Evolutionary conservation across 2,329 filamentous ascomycete species (phyloP), one percentile per base, ranked within the genome.

Genomic region (Colletotrichum nymphaeae): DNA sequence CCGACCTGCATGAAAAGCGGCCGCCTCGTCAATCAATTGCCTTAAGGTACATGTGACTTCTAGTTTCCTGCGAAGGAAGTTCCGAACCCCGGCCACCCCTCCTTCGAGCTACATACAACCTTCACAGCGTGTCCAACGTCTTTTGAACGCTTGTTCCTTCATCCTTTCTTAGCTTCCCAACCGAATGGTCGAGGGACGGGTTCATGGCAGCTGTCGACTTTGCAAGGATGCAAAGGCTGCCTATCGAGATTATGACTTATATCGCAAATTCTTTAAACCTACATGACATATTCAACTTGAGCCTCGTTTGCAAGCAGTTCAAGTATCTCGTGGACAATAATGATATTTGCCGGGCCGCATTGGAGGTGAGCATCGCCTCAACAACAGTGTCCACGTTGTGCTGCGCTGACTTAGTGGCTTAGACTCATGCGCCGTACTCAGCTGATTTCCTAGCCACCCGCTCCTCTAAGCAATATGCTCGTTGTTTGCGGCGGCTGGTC

Each of bases 231-330:
- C 72, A 74, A 62, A 37, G 72, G 19, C 72, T 94, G 14, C 92
- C 92, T 0, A 91, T 89, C 78, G 93, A 94, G 80, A 84, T 94
- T n/a, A 81, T 93, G 32, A 88, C 88, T 63, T 86, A 88, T 64
- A 87, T 94, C 64, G 85, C 88, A 8, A 83, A 83, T 7, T 81
- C 85, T 68, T 84, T 94, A 46, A 84, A 88, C 22, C 81, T 92
- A 30, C 86, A 90, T 59, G 90, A 93, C 75, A 84, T 90, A 52
- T 86, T 91, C 72, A 84, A 88, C 74, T 81, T 93, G 56, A 87
- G 88, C 53, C 83, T 85, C 58, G 86, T 86, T 55, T 90, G 89
- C 74, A 84, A 81, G 6, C 83, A 85, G 24, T 84, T 94, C 37
- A 82, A 84, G 69, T 85, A 82, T 37, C 78, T 91, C 11, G 78